A percentile compares a stretch with the other conserved stretches of the same genome.
Conservation (phyloP, 345 rosid species). For the Brassica incana region DNA sequence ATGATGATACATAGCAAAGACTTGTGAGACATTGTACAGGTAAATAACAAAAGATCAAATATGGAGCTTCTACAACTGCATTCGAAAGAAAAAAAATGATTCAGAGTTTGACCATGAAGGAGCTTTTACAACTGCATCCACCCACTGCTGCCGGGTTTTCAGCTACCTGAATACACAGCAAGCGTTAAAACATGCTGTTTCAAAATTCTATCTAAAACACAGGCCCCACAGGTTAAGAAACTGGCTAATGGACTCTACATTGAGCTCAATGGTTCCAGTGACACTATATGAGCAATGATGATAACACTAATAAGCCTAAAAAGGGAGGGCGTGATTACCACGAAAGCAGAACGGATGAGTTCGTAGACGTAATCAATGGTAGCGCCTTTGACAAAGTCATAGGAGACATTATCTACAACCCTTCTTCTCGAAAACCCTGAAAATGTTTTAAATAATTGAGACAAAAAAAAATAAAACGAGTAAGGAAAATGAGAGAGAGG, state of each 20-base stretch:
- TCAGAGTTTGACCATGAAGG: constrained; percentile 89
- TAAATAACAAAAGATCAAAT: too few relatives aligned
- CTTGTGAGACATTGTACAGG: too few relatives aligned
- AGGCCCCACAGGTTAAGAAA: not conserved
- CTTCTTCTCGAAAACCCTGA: constrained; percentile 68
- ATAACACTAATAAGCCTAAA: too few relatives aligned
- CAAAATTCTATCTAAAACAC: not conserved
- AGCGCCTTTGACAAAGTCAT: constrained; percentile 93
- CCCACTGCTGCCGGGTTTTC: constrained; percentile 91
- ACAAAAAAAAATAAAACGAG: not conserved
- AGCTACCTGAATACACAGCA: constrained; percentile 59
- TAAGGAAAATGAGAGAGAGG: not conserved
- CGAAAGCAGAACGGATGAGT: constrained; percentile 88
- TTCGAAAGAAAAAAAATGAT: not conserved
- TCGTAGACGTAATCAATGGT: constrained; percentile 90
- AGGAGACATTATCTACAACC: constrained; percentile 85
- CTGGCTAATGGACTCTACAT: not conserved
- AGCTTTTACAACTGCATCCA: constrained; percentile 96
- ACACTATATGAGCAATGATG: not conserved
- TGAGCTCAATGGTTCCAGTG: not conserved
- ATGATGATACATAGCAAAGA: too few relatives aligned
- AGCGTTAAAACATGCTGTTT: not conserved
- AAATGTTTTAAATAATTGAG: not conserved
- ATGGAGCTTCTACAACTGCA: too few relatives aligned
- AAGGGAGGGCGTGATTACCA: constrained; percentile 37